A percentile compares a stretch with the other conserved stretches of the same genome.
phyloP scores from a whole-genome alignment of 495 filamentous ascomycete genomes.

The Podospora pseudocomata region DNA sequence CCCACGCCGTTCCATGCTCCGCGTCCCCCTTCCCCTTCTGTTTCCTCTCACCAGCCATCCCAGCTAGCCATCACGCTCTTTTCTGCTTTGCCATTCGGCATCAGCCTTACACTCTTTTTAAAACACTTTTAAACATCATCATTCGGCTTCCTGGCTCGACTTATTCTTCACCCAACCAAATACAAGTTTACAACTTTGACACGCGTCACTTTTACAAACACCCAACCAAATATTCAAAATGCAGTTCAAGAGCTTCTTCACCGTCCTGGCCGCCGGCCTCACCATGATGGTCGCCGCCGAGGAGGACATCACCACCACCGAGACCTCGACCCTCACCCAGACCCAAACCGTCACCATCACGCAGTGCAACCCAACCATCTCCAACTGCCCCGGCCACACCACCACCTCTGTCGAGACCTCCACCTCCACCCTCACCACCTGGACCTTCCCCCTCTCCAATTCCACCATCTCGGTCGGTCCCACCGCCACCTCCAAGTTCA shows the following conservation, averaged over 20 bases:
- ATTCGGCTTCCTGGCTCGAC: conserved; percentile 6
- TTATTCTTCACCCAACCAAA: conserved; percentile 4
- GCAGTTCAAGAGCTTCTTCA: conserved; percentile 38
- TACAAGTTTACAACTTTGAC: too few relatives aligned
- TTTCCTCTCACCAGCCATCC: conserved; percentile 22
- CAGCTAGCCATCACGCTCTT: conserved; percentile 33
- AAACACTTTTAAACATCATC: conserved; percentile 5
- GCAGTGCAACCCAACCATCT: conserved; percentile 43
- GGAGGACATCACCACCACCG: conserved; percentile 30
- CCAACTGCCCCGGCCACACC: conserved; percentile 42
- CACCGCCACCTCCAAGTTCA: conserved; percentile 35
- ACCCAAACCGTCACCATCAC: conserved; percentile 48
- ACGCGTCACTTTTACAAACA: neutral
- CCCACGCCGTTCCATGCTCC: conserved; percentile 21
- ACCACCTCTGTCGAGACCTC: conserved; percentile 30
- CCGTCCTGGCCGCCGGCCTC: conserved; percentile 32
- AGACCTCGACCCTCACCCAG: conserved; percentile 43
- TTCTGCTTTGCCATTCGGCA: conserved; percentile 29
- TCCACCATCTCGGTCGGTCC: conserved; percentile 37
- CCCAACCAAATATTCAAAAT: conserved; percentile 28
- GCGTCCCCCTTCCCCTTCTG: conserved; percentile 20
- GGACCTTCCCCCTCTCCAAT: conserved; percentile 34
- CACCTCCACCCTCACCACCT: conserved; percentile 23
- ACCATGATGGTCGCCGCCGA: conserved; percentile 29
- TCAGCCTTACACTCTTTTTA: conserved; percentile 37